These are phyloP conservation scores for Paramecium octaurelia DNA, from an alignment of 73 alveolate genomes.

Conservation along the genomic window DNA sequence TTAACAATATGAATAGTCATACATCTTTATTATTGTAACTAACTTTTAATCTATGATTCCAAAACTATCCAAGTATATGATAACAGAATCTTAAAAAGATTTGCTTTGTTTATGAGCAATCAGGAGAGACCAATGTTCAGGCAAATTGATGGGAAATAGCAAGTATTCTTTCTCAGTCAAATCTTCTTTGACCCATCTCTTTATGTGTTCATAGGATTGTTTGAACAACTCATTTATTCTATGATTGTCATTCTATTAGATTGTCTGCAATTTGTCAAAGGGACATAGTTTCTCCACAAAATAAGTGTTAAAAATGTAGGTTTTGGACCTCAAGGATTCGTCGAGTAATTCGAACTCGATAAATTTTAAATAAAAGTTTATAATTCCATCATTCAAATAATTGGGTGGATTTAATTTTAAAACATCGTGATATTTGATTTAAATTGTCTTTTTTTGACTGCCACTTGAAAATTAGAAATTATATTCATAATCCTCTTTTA, in stretches of 20 bases:
- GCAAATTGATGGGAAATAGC: conserved; percentile 55
- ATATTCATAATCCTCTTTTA: conserved; percentile 16
- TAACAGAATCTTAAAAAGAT: background rate
- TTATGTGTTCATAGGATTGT: background rate
- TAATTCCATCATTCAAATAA: conserved; percentile 58
- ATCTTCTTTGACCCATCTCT: conserved; percentile 63
- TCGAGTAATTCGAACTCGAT: conserved; percentile 45
- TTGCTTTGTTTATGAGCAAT: background rate
- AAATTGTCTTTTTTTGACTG: conserved; percentile 10
- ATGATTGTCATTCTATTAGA: background rate
- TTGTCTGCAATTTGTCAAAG: background rate
- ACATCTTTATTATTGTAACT: conserved; percentile 54
- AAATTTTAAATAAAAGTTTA: conserved; percentile 54
- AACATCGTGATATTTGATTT: conserved; percentile 52
- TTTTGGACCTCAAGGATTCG: background rate
- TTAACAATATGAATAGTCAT: background rate
- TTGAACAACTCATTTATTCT: background rate
- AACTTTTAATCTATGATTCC: conserved; percentile 45
- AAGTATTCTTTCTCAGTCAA: conserved; percentile 49
- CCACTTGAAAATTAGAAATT: background rate
- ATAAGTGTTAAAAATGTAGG: conserved; percentile 51
- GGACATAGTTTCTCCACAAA: conserved; percentile 56
- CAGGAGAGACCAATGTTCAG: conserved; percentile 57
- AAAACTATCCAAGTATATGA: conserved; percentile 53
- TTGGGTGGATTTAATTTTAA: conserved; percentile 52